Base-by-base conservation (phyloP, 163 green algal genomes). In the Chlorella variabilis region DNA sequence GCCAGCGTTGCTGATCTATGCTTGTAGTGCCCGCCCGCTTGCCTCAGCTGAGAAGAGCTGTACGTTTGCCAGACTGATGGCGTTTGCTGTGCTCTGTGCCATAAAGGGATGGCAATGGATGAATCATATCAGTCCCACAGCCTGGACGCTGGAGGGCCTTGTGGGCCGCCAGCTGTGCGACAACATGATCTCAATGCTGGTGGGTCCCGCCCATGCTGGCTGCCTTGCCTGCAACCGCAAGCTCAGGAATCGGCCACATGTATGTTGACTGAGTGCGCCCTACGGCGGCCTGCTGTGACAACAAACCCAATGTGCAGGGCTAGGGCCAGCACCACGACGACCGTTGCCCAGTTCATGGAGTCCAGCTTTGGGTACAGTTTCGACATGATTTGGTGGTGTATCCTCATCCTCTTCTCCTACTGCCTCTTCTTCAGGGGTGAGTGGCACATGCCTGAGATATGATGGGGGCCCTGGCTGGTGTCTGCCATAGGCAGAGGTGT, bases 81-180 rank as follows among this genome's bases (percentile, higher is more conserved):
- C 29, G 17, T 4, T 36, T 61, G 29, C 42, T n/a, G n/a, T n/a
- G n/a, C n/a, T n/a, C n/a, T n/a, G n/a, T 77, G 34, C 51, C 5
- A 65, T 45, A 11, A 38, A 65, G 58, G 85, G 80, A 18, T 94
- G 87, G 88, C 71, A 86, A 51, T 94, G 91, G 91, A 83, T 93
- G 77, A 92, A 92, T 84, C 82, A 90, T 18, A 39, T 84, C 27
- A 87, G 86, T 54, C 91, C 91, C 23, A 86, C 88, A 54, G 93
- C 91, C 5, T 94, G 88, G 87, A 86, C 90, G 66, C 71, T 94
- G 51, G 91, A 91, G 42, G 90, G 90, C 21, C 81, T 93, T 36
- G 85, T 71, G 33, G 78, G 84, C 49, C 87, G 71, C 49, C 90
- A 94, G 83, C 83, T 94, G 66, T 69, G 63, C 13, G 70, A 89